Conservation (phyloP, 805 yeast species). For the Candida ascalaphidarum region DNA sequence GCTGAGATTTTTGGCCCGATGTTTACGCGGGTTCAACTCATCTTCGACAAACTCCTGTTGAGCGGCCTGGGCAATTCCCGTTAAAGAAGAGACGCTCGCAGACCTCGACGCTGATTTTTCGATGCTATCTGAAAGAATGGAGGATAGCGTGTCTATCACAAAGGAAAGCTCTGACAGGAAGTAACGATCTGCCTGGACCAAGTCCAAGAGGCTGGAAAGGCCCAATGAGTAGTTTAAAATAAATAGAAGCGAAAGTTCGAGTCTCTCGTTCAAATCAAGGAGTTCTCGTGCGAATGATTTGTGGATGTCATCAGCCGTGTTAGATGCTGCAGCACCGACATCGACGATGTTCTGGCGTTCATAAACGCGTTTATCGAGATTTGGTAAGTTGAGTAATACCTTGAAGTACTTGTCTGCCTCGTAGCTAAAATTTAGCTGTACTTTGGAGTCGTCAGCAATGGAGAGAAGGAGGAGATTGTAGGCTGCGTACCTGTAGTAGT, state of each 20-base stretch:
- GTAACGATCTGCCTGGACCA: slow-evolving; percentile 6
- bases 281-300: no score
- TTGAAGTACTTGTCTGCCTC: slow-evolving; percentile 17
- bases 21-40: slow-evolving; percentile 2
- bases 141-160: slow-evolving; percentile 12
- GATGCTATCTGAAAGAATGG: slow-evolving; percentile 14
- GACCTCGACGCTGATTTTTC: slow-evolving; percentile 14
- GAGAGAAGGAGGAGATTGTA: slow-evolving; percentile 17
- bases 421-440: slow-evolving; percentile 4
- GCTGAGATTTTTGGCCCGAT: slow-evolving; percentile 9
- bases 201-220: slow-evolving; percentile 8
- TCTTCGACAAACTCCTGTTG: slow-evolving; percentile 1
- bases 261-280: slow-evolving; percentile 9
- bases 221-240: slow-evolving; percentile 15
- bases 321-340: no score
- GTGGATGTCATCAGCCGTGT: no score
- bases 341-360: no score
- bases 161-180: slow-evolving; percentile 10
- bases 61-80: no score
- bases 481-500: slow-evolving; percentile 18
- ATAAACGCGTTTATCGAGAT: slow-evolving; percentile 4
- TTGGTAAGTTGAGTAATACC: slow-evolving; percentile 14
- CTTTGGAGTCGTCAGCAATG: slow-evolving; percentile 2
- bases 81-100: slow-evolving; percentile 9
- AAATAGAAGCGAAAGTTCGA: slow-evolving; percentile 21